Evolutionary conservation across 345 rosid genomes (phyloP).

Genomic region (Barbarea vulgaris): DNA sequence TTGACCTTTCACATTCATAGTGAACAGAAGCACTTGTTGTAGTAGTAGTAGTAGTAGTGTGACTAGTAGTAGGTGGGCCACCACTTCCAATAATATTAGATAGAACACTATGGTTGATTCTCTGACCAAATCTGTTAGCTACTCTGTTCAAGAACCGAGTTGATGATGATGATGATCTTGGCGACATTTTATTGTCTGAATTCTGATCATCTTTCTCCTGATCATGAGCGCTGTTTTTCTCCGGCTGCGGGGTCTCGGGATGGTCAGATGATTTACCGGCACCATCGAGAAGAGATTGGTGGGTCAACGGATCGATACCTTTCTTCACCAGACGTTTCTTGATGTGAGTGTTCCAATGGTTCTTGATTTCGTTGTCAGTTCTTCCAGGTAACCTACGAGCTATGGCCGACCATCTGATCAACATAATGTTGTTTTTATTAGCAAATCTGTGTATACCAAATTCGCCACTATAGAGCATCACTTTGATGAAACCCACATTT

Average conservation of each 20-base stretch:
- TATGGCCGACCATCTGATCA: constrained; percentile 62
- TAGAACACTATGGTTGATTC: constrained; percentile 33
- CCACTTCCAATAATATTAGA: constrained; percentile 37
- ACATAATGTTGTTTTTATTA: constrained; percentile 5
- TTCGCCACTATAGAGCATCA: background rate
- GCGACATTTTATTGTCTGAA: background rate
- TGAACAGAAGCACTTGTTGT: constrained; percentile 18
- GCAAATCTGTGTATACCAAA: background rate
- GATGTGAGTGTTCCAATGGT: constrained; percentile 62
- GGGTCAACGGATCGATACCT: constrained; percentile 54
- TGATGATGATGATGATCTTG: constrained; percentile 32
- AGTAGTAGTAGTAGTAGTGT: background rate
- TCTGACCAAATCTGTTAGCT: constrained; percentile 38
- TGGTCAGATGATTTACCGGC: constrained; percentile 21
- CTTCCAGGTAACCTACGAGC: constrained; percentile 54
- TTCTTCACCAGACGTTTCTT: constrained; percentile 48
- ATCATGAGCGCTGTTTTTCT: constrained; percentile 6
- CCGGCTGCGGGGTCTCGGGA: background rate
- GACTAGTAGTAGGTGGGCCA: constrained; percentile 16
- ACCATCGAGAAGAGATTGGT: constrained; percentile 39
- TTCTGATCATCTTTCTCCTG: constrained; percentile 12
- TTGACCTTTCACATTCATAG: constrained; percentile 16
- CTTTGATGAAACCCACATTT: background rate
- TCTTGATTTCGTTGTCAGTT: constrained; percentile 63
- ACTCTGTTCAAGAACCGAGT: constrained; percentile 40